These are phyloP conservation scores for Danielozyma ontarioensis DNA, from an alignment of 805 yeast genomes.

Conservation along the genomic window DNA sequence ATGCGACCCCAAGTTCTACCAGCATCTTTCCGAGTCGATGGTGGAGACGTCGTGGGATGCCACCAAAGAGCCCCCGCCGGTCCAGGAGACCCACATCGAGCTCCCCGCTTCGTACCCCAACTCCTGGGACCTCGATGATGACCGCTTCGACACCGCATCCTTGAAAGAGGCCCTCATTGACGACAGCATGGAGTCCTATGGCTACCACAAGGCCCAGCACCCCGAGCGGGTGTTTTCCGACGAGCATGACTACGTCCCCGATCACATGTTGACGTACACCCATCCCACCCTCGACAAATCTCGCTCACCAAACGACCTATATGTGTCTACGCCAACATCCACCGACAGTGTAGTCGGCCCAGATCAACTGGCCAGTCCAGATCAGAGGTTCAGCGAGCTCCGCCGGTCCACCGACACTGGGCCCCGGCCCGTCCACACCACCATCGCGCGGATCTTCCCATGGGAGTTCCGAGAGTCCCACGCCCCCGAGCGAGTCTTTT, in stretches of 20 bases:
- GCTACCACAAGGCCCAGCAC: constrained; percentile 9
- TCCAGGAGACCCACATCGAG: no score
- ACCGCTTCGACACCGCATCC: no score
- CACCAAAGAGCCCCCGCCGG: constrained; percentile 1
- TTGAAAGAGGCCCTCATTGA: no score
- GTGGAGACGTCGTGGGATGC: neutral
- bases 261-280: constrained; percentile 13
- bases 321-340: neutral
- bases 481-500: constrained; percentile 23
- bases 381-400: neutral
- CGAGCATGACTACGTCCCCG: constrained; percentile 23
- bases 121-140: no score
- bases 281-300: neutral
- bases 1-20: neutral
- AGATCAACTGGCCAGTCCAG: no score
- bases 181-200: constrained; percentile 19
- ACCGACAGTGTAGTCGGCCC: no score
- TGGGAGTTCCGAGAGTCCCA: constrained; percentile 25
- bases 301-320: neutral
- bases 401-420: neutral
- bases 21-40: neutral
- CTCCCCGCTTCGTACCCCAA: no score
- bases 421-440: constrained; percentile 4
- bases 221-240: constrained; percentile 30
- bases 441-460: constrained; percentile 31